Conservation (phyloP, 2,329 filamentous ascomycete genomes). For the Fusarium drepaniforme region DNA sequence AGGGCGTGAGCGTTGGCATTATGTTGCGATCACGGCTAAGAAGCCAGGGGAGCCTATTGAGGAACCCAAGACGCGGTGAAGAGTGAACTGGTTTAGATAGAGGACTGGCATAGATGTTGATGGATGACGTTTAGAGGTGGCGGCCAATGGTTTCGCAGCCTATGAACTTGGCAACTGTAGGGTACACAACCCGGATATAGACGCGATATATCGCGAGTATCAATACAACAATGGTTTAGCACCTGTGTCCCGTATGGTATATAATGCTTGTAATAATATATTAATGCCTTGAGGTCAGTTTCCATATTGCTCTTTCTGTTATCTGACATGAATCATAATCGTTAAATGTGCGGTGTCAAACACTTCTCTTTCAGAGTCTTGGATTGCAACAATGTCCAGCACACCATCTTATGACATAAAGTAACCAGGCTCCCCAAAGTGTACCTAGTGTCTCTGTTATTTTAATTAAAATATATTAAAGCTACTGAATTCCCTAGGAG, state of each 20-base stretch:
- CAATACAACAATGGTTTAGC: background rate
- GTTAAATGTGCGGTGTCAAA: no score
- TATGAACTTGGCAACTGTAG: background rate
- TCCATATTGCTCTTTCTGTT: background rate
- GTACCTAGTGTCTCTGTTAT: background rate
- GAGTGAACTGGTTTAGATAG: background rate
- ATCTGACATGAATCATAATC: no score
- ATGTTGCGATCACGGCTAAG: conserved; percentile 13
- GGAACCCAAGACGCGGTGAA: background rate
- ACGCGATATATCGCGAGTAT: background rate
- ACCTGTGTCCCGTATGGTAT: background rate
- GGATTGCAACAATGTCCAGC: no score
- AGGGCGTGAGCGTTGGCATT: conserved; percentile 13
- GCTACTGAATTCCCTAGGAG: background rate
- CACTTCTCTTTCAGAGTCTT: no score
- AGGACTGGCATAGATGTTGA: background rate
- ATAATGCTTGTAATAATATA: background rate
- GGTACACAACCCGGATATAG: background rate
- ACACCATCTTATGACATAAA: no score
- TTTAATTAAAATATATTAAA: background rate
- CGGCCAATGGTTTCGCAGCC: background rate
- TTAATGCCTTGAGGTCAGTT: background rate
- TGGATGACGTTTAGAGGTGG: background rate
- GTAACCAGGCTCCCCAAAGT: background rate
- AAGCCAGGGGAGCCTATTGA: conserved; percentile 15